Percentiles rank a stretch among this genome's conserved stretches.
Conservation (phyloP, 2,329 filamentous ascomycete species). For the Talaromyces sp. region DNA sequence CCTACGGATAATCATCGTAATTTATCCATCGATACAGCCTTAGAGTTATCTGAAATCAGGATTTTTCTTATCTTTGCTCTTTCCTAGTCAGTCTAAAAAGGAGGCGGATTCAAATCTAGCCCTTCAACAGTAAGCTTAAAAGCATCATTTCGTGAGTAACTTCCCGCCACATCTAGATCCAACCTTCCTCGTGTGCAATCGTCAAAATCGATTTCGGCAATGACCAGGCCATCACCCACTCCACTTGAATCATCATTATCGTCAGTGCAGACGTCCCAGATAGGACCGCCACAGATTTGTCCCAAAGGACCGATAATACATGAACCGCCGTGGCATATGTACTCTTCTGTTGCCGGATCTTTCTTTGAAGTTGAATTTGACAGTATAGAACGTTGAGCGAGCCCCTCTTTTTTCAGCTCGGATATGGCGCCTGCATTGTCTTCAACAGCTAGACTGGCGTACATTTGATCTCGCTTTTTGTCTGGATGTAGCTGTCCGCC, state of each 20-base stretch:
- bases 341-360: background rate
- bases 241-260: slow-evolving; percentile 26
- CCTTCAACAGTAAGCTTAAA: slow-evolving; percentile 60
- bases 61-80: background rate
- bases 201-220: slow-evolving; percentile 76
- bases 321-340: slow-evolving; percentile 70
- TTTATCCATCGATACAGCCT: slow-evolving; percentile 45
- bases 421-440: background rate
- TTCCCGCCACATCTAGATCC: slow-evolving; percentile 80
- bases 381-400: background rate
- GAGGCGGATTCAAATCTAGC: slow-evolving; percentile 58
- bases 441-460: slow-evolving; percentile 12
- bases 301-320: slow-evolving; percentile 77
- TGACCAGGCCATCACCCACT: slow-evolving; percentile 52
- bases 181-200: slow-evolving; percentile 79
- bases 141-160: slow-evolving; percentile 72
- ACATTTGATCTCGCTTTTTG: slow-evolving; percentile 20
- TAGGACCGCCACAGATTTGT: slow-evolving; percentile 72
- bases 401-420: background rate
- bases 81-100: slow-evolving; percentile 24
- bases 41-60: no score
- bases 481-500: slow-evolving; percentile 19
- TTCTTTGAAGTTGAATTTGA: background rate
- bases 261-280: slow-evolving; percentile 65
- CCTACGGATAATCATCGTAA: slow-evolving; percentile 42